Evolutionary conservation across 305 asterid genomes (phyloP).

Genomic region (Caryopteris hybrid): DNA sequence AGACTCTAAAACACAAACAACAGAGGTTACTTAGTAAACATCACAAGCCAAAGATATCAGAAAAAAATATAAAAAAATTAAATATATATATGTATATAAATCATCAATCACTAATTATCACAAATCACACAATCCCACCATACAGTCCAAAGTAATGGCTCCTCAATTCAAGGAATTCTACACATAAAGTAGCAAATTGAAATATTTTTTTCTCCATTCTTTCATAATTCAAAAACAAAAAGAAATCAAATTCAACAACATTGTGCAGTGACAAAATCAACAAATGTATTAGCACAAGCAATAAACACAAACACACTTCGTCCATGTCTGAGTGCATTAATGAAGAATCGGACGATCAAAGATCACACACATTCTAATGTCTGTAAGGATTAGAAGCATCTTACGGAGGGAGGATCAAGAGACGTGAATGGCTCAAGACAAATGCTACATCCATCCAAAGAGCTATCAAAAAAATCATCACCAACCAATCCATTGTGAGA

Average conservation of each 20-base stretch:
- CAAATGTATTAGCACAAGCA: neutral
- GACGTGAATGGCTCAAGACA: slow-evolving; percentile 52
- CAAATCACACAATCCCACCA: neutral
- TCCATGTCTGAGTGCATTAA: neutral
- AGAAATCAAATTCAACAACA: neutral
- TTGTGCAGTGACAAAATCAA: neutral
- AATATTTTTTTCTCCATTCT: neutral
- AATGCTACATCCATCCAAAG: slow-evolving; percentile 45
- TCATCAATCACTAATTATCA: neutral
- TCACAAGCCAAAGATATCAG: neutral
- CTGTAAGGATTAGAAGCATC: neutral
- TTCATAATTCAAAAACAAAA: neutral
- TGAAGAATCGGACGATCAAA: neutral
- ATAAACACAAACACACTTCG: neutral
- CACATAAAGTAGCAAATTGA: neutral
- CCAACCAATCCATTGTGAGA: neutral
- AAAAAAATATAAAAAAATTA: neutral
- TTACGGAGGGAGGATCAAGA: slow-evolving; percentile 40
- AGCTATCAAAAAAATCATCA: slow-evolving; percentile 17
- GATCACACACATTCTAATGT: neutral
- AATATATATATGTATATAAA: neutral
- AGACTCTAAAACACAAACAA: no score
- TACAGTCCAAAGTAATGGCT: neutral
- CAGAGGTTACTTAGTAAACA: no score
- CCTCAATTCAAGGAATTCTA: neutral